These are phyloP conservation scores for Talaromyces pinophilus DNA, from an alignment of 2,329 filamentous ascomycete genomes.

Conservation along the genomic window DNA sequence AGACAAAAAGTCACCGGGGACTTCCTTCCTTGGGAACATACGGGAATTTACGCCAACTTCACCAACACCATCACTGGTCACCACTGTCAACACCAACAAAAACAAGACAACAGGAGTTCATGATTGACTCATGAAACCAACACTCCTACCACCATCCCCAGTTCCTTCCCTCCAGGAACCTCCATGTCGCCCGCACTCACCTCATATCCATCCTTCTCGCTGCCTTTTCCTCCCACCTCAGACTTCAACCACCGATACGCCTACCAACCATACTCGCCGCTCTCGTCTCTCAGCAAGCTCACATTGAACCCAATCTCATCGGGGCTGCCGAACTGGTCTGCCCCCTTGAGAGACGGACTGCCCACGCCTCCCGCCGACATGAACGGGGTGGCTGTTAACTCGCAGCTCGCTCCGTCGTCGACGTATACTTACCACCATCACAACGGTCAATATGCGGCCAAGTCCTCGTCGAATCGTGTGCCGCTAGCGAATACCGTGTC, in stretches of 20 bases:
- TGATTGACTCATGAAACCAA: constrained; percentile 21
- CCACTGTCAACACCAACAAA: background rate
- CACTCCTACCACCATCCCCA: constrained; percentile 20
- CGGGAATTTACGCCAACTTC: background rate
- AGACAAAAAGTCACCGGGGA: background rate
- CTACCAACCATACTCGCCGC: constrained; percentile 22
- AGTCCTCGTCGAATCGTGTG: constrained; percentile 10
- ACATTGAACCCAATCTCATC: constrained; percentile 21
- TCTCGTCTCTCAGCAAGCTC: constrained; percentile 24
- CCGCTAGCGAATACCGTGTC: constrained; percentile 23
- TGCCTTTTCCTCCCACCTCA: constrained; percentile 32
- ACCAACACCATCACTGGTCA: background rate
- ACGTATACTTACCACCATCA: constrained; percentile 18
- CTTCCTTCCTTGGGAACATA: constrained; percentile 24
- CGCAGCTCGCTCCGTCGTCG: constrained; percentile 17
- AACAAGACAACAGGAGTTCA: constrained; percentile 3
- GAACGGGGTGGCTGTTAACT: constrained; percentile 43
- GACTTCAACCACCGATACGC: constrained; percentile 25
- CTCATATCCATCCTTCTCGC: constrained; percentile 30
- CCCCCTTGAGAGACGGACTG: constrained; percentile 44
- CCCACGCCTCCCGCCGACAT: constrained; percentile 47
- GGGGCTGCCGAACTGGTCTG: constrained; percentile 35
- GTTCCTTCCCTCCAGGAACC: constrained; percentile 25
- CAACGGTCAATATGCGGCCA: constrained; percentile 5
- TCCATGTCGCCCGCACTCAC: constrained; percentile 17